These are phyloP conservation scores for Monosporascus sp. DNA, from an alignment of 2,329 filamentous ascomycete species.

Conservation along the genomic window DNA sequence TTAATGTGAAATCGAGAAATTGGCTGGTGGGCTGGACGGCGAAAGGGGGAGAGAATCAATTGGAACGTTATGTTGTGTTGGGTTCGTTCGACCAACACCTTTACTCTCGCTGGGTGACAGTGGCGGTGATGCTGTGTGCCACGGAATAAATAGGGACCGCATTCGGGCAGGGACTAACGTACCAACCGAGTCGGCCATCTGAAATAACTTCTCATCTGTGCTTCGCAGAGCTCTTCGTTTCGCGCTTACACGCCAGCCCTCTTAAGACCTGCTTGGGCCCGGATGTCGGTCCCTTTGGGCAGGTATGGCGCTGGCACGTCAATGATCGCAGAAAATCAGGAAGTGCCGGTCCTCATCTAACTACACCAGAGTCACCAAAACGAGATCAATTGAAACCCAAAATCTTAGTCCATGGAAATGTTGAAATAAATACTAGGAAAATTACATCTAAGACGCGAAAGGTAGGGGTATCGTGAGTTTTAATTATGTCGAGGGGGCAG, in stretches of 20 bases:
- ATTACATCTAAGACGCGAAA: too few relatives aligned
- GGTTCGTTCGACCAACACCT: background rate
- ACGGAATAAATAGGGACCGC: slow-evolving; percentile 9
- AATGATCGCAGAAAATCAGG: too few relatives aligned
- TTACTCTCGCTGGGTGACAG: background rate
- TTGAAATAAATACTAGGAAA: too few relatives aligned
- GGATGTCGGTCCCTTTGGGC: background rate
- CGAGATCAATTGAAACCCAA: too few relatives aligned
- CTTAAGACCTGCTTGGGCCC: background rate
- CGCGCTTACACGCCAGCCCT: background rate
- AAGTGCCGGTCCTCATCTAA: background rate
- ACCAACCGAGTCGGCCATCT: slow-evolving; percentile 51
- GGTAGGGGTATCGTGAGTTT: background rate
- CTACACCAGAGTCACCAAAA: background rate
- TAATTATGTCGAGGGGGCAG: background rate
- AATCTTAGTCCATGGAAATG: too few relatives aligned
- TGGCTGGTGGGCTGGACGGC: background rate
- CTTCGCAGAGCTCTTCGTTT: slow-evolving; percentile 5
- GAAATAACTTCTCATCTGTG: background rate
- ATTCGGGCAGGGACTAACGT: slow-evolving; percentile 19
- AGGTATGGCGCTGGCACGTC: background rate
- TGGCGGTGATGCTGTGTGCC: background rate
- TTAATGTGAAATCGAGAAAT: background rate
- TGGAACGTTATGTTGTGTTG: background rate
- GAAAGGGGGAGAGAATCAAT: background rate